Evolutionary conservation across 1,139 yeast genomes (phyloP), one percentile per base, ranked within the genome.

Genomic region (Blastobotrys persicus): DNA sequence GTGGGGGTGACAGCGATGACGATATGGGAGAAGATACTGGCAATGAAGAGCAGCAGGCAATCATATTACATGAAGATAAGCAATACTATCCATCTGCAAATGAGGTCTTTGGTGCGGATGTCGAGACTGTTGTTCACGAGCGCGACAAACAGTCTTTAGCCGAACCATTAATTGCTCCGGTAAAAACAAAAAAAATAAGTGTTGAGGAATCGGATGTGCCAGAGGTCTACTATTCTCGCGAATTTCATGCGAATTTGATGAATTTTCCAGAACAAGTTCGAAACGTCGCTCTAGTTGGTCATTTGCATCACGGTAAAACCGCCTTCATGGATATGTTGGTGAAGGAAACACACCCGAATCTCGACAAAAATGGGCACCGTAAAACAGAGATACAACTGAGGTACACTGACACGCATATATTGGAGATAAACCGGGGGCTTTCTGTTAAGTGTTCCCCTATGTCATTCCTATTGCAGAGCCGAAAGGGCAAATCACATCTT

Each of bases 261-360:
- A 59, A 66, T 2, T 59, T 79, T 0, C 89, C 96, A 0, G 82
- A 81, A 13, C 80, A 85, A 57, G 75, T 85, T 20, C 75, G 95
- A 50, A 91, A 86, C 64, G 70, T 91, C n/a, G 86, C 92, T 0
- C 56, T 94, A 0, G 80, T 84, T n/a, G 98, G 98, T 0, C 79
- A 81, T 46, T 63, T 86, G 2, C 88, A 88, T 59, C 81, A 87
- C n/a, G 98, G 99, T 2, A 92, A 94, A 67, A 86, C 98, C 0
- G 74, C 88, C 0, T 68, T 91, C 1, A 57, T 87, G n/a, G 96
- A 89, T 62, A 67, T 79, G 68, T 66, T 91, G 31, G 79, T 88
- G 0, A 58, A 70, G 3, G 81, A 82, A 48, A 81, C 95, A 0
- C 96, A 88, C 63, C 62, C 55, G 11, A 26, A 62, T 16, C 63